phyloP scores from a whole-genome alignment of 345 rosid genomes.

The Linum usitatissimum region DNA sequence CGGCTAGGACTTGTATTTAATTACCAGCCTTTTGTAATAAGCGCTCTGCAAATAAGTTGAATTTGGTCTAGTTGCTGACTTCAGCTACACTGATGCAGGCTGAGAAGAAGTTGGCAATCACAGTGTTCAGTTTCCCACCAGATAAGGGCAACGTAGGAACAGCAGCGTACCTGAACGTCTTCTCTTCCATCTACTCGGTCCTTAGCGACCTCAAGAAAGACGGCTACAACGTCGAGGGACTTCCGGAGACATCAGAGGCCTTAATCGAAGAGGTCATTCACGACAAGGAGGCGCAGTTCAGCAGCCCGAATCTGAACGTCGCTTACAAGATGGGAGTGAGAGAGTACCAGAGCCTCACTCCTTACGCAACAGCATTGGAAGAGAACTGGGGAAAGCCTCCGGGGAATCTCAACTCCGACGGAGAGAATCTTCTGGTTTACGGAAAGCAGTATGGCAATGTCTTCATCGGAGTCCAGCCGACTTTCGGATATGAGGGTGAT shows the following conservation, averaged over 20 bases:
- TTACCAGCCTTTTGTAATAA: too few relatives aligned
- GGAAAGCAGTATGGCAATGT: slow-evolving; percentile 89
- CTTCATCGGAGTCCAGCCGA: slow-evolving; percentile 97
- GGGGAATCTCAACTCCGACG: slow-evolving; percentile 88
- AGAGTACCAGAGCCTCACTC: slow-evolving; percentile 73
- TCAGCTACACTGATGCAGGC: slow-evolving; percentile 34
- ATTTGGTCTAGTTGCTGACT: too few relatives aligned
- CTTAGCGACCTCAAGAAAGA: slow-evolving; percentile 67
- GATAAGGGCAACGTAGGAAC: slow-evolving; percentile 96
- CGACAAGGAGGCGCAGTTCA: slow-evolving; percentile 96
- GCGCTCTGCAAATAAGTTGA: too few relatives aligned
- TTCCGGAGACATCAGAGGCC: slow-evolving; percentile 87
- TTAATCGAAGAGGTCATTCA: slow-evolving; percentile 84
- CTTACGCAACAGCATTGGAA: slow-evolving; percentile 74
- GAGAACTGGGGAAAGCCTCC: slow-evolving; percentile 99
- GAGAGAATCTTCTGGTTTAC: slow-evolving; percentile 82
- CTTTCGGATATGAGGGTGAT: slow-evolving; percentile 98
- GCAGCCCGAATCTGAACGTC: slow-evolving; percentile 84
- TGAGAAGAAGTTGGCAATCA: slow-evolving; percentile 81
- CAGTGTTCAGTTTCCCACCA: slow-evolving; percentile 98
- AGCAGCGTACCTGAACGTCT: slow-evolving; percentile 92
- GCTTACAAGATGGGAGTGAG: slow-evolving; percentile 91
- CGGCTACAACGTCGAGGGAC: slow-evolving; percentile 84
- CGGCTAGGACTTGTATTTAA: background rate
- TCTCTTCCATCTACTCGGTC: slow-evolving; percentile 87